Conservation (phyloP, 768 basidiomycete genomes). For the Podaxis sp. region DNA sequence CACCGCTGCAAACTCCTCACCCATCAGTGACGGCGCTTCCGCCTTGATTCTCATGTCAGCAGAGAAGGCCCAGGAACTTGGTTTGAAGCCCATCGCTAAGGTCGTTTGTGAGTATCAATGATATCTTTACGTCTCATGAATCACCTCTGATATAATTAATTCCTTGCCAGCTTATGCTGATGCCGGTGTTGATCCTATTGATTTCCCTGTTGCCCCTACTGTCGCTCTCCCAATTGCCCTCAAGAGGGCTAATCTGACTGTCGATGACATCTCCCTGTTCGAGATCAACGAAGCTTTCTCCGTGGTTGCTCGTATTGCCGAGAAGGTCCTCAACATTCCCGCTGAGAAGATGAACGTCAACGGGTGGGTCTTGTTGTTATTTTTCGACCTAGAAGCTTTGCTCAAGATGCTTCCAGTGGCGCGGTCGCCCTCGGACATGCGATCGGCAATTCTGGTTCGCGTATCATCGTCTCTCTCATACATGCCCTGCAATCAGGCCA, state of each 20-base stretch:
- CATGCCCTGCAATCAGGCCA: conserved; percentile 91
- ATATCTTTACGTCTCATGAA: conserved; percentile 12
- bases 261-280: conserved; percentile 85
- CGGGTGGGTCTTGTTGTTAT: conserved; percentile 51
- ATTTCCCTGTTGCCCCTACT: conserved; percentile 95
- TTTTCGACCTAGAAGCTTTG: not conserved
- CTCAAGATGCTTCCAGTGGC: conserved; percentile 54
- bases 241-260: conserved; percentile 77
- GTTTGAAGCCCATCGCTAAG: conserved; percentile 90
- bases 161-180: conserved; percentile 82
- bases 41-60: conserved; percentile 94
- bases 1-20: conserved; percentile 96
- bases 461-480: conserved; percentile 90
- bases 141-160: conserved; percentile 11
- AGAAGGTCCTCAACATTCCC: conserved; percentile 83
- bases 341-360: conserved; percentile 88
- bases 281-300: conserved; percentile 99
- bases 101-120: conserved; percentile 71
- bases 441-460: conserved; percentile 93
- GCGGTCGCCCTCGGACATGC: conserved; percentile 96
- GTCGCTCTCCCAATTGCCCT: conserved; percentile 88
- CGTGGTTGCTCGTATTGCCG: conserved; percentile 86
- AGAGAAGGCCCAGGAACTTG: conserved; percentile 88
- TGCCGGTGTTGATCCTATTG: conserved; percentile 93
- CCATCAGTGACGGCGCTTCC: conserved; percentile 93